phyloP scores from a whole-genome alignment of 345 rosid species.

The Gossypioides kirkii region DNA sequence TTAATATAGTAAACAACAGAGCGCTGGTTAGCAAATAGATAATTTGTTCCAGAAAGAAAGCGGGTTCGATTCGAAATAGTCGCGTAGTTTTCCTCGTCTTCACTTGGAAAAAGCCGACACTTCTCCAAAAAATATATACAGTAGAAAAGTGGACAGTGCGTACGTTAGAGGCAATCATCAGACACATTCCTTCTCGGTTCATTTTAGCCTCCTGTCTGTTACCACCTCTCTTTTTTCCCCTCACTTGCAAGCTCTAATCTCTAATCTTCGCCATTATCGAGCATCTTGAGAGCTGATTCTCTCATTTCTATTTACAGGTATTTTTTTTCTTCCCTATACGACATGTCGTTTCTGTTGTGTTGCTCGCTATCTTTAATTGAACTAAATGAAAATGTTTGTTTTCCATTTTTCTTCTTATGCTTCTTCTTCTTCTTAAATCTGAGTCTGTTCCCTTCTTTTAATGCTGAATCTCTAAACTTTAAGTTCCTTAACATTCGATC shows the following conservation, averaged over 20 bases:
- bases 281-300: not conserved
- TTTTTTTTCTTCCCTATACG: not conserved
- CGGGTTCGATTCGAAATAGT: not conserved
- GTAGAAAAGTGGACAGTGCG: not conserved
- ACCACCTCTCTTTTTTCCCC: not conserved
- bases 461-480: too few relatives aligned
- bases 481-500: not conserved
- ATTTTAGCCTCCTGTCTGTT: slow-evolving; percentile 17
- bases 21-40: too few relatives aligned
- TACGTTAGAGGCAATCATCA: not conserved
- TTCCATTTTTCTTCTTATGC: not conserved
- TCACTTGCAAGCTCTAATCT: not conserved
- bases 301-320: not conserved
- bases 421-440: not conserved
- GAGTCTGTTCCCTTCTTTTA: not conserved
- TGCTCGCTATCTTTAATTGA: not conserved
- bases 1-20: too few relatives aligned
- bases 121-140: not conserved
- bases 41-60: too few relatives aligned
- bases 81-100: not conserved
- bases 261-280: not conserved
- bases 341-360: not conserved
- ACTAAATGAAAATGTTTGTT: not conserved
- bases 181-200: slow-evolving; percentile 17
- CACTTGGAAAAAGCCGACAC: not conserved